phyloP scores from a whole-genome alignment of 2,329 filamentous ascomycete species.

The Penicillium sp. region DNA sequence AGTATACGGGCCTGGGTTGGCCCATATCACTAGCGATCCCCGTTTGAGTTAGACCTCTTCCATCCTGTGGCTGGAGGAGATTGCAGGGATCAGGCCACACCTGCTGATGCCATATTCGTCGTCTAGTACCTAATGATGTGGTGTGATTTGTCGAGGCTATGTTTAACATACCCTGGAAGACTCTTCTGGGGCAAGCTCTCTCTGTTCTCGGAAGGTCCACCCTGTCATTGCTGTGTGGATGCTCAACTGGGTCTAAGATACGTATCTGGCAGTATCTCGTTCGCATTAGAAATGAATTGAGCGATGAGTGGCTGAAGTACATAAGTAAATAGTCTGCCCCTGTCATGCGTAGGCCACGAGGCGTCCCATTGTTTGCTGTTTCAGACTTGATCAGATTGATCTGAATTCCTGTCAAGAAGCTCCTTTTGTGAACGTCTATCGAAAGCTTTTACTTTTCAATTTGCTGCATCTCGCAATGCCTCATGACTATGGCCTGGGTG shows the following conservation, averaged over 20 bases:
- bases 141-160: conserved; percentile 13
- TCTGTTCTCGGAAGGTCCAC: conserved; percentile 9
- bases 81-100: conserved; percentile 21
- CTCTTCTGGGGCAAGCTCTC: conserved; percentile 2
- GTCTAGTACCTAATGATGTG: conserved; percentile 3
- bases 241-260: background rate
- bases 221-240: background rate
- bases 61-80: conserved; percentile 10
- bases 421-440: background rate
- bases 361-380: conserved; percentile 9
- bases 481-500: conserved; percentile 12
- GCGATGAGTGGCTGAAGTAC: background rate
- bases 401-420: background rate
- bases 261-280: background rate
- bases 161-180: background rate
- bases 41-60: background rate
- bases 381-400: background rate
- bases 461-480: conserved; percentile 3
- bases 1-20: no score
- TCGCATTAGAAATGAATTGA: background rate
- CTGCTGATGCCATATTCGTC: conserved; percentile 3
- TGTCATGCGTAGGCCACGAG: conserved; percentile 15
- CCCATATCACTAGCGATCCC: background rate
- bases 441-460: background rate
- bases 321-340: conserved; percentile 15